Conservation (phyloP, 306 rosid species). For the Quercus ilex region DNA sequence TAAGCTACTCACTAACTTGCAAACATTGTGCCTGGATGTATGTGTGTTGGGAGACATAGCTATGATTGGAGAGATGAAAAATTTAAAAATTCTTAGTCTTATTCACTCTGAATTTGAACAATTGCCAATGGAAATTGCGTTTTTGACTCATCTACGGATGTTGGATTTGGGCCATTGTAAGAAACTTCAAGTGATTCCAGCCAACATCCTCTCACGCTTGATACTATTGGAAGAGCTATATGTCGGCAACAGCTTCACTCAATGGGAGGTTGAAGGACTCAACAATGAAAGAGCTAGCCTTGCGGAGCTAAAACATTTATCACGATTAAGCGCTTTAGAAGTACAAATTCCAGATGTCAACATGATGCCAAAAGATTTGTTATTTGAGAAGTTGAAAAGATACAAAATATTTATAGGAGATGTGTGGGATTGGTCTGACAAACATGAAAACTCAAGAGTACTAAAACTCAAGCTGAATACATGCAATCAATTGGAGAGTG, state of each 20-base stretch:
- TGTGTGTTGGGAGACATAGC: not conserved
- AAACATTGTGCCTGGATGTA: not conserved
- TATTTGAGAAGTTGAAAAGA: too few relatives aligned
- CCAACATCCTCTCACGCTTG: constrained; percentile 10
- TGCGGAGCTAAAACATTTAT: too few relatives aligned
- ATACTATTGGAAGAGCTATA: not conserved
- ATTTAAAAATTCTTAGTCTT: constrained; percentile 11
- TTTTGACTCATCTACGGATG: not conserved
- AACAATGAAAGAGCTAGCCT: not conserved
- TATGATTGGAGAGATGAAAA: not conserved
- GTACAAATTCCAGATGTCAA: too few relatives aligned
- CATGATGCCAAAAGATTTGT: too few relatives aligned
- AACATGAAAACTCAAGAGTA: too few relatives aligned
- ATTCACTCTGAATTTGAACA: accelerated
- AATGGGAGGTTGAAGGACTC: not conserved
- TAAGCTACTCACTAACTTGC: not conserved
- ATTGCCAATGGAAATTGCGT: not conserved
- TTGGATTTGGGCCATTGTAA: not conserved
- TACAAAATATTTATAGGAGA: too few relatives aligned
- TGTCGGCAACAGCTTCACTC: not conserved
- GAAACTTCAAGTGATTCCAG: constrained; percentile 5
- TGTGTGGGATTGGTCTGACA: too few relatives aligned
- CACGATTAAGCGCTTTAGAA: too few relatives aligned
- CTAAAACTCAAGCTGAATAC: too few relatives aligned
- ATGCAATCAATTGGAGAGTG: too few relatives aligned